Base-by-base conservation (phyloP, 1,284 basidiomycete genomes). In the Leucoagaricus sp. region DNA sequence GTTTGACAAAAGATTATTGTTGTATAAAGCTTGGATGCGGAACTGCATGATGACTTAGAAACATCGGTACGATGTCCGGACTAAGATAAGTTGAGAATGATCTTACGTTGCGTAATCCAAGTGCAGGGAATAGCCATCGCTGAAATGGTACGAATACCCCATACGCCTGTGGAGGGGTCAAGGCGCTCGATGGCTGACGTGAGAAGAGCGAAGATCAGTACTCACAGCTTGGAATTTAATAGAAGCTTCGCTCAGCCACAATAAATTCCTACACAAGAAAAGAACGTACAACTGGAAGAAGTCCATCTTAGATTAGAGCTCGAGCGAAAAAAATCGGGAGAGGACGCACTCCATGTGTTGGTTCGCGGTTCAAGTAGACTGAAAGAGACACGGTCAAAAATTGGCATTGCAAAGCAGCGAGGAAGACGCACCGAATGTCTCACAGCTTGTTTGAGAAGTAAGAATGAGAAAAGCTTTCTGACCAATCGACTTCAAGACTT, bases 1-100 rank as follows among this genome's bases (percentile, higher is more conserved):
- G 3, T 23, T 46, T 4, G 63, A 58, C 31, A 63, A 28, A 2
- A 41, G 51, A 21, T 44, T 55, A 6, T 60, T 60, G 23, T 41
- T 29, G 53, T 66, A 66, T n/a, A 66, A 13, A 0, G 65, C 58
- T 52, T 62, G 62, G 38, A 66, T 61, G 41, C 65, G 65, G 26
- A 63, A 60, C 25, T 63, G 65, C 63, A 66, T 63, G 31, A 66
- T 62, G 53, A 62, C 65, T 66, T 17, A 10, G 17, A 8, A 29
- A n/a, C 17, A 3, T n/a, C n/a, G n/a, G n/a, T n/a, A n/a, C n/a
- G n/a, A 33, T 19, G 4, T 17, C 10, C 12, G 6, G n/a, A 31
- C 12, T 19, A 31, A 7, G 29, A 3, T 19, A 4, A 31, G 6
- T 31, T 5, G 15, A 2, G 28, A 28, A 17, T 13, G 13, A 19